Conservation (phyloP, 2,329 filamentous ascomycete species). For the Colletotrichum tanaceti region DNA sequence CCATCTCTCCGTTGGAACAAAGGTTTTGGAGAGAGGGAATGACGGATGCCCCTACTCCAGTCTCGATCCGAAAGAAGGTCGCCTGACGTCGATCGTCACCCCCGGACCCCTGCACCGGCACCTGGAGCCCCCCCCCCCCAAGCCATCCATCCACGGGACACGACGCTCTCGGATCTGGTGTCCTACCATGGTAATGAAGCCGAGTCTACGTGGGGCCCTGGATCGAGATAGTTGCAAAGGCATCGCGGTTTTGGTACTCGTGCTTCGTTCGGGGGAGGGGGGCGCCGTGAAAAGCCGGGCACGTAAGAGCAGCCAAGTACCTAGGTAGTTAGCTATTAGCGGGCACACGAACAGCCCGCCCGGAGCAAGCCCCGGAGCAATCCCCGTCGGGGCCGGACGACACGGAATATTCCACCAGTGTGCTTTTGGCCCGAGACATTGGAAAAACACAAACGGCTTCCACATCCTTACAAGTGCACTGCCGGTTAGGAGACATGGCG, state of each 20-base stretch:
- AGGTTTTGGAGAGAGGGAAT: background rate
- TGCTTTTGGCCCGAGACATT: conserved; percentile 14
- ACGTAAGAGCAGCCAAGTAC: no score
- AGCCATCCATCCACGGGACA: conserved; percentile 23
- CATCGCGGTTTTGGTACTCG: background rate
- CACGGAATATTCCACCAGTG: conserved; percentile 32
- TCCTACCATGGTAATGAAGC: conserved; percentile 34
- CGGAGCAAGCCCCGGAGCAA: background rate
- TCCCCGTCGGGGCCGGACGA: conserved; percentile 23
- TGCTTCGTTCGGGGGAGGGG: background rate
- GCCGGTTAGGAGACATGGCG: no score
- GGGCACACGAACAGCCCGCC: background rate
- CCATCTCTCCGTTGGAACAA: background rate
- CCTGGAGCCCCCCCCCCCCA: no score
- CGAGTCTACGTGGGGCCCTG: conserved; percentile 22
- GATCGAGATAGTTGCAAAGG: conserved; percentile 22
- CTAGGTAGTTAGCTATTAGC: no score
- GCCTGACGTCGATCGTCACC: conserved; percentile 32
- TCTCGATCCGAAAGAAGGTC: conserved; percentile 29
- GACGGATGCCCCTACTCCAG: background rate
- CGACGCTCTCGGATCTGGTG: conserved; percentile 27
- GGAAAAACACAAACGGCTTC: background rate
- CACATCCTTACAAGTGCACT: no score
- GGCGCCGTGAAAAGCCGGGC: background rate
- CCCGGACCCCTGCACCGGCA: conserved; percentile 35